A percentile compares a stretch with the other conserved stretches of the same genome.
These are phyloP conservation scores for Xylaria flabelliformis DNA, from an alignment of 495 filamentous ascomycete species.

Conservation along the genomic window DNA sequence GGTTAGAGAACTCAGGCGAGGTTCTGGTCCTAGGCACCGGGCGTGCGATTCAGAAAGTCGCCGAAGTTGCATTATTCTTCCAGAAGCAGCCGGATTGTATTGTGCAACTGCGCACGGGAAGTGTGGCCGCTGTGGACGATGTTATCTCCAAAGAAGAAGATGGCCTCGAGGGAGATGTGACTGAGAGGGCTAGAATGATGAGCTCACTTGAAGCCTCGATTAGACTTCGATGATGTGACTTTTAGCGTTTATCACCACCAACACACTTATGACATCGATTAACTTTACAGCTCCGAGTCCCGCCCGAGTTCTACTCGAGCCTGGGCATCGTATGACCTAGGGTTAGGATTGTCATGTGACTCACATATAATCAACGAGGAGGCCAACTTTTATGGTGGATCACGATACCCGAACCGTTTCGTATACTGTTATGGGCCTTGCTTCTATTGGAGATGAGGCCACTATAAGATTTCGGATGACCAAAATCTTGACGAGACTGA, in stretches of 20 bases:
- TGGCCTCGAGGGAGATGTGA: slow-evolving; percentile 53
- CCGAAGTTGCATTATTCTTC: slow-evolving; percentile 69
- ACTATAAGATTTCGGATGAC: neutral
- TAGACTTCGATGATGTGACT: slow-evolving; percentile 54
- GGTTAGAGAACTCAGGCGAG: slow-evolving; percentile 54
- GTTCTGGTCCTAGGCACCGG: slow-evolving; percentile 81
- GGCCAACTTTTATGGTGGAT: neutral
- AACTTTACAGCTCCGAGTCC: neutral
- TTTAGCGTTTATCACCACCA: neutral
- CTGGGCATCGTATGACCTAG: neutral
- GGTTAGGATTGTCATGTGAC: neutral
- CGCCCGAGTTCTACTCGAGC: neutral
- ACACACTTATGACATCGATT: neutral
- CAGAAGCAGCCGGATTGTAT: slow-evolving; percentile 62
- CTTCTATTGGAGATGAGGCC: slow-evolving; percentile 1
- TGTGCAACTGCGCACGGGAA: slow-evolving; percentile 67
- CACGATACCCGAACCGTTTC: neutral
- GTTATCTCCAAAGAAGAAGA: slow-evolving; percentile 55
- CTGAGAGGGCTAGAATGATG: slow-evolving; percentile 67
- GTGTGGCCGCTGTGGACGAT: slow-evolving; percentile 75
- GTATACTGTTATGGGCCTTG: neutral
- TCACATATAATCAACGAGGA: too few species aligned
- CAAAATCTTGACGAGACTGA: neutral
- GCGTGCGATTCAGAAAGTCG: slow-evolving; percentile 74
- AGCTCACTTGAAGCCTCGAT: slow-evolving; percentile 73